Percentiles rank a stretch among this genome's conserved stretches.
phyloP scores from a whole-genome alignment of 192 early-diverging fungal species.

The Funneliformis mosseae region DNA sequence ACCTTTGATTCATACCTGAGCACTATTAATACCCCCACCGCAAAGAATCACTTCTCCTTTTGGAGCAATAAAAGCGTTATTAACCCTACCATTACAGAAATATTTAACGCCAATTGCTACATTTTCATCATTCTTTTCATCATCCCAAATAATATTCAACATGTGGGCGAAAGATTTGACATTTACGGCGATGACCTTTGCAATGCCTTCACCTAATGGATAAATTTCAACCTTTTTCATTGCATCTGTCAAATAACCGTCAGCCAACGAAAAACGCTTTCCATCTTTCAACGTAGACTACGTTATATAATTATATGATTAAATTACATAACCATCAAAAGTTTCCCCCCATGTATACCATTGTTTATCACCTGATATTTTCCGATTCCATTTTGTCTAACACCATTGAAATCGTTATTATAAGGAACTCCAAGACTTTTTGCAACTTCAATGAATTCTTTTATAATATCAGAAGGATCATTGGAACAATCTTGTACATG shows the following conservation, averaged over 20 bases:
- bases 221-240: not conserved
- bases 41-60: not conserved
- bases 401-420: not conserved
- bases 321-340: too few species aligned
- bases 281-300: not conserved
- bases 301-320: too few species aligned
- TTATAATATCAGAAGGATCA: not conserved
- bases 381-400: not conserved
- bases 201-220: not conserved
- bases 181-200: not conserved
- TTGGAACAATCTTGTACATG: not conserved
- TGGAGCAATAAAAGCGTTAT: not conserved
- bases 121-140: not conserved
- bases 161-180: not conserved
- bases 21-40: not conserved
- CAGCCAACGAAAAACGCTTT: not conserved
- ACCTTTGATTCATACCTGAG: not conserved
- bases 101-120: not conserved
- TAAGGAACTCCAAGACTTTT: not conserved
- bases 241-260: not conserved
- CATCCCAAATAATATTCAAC: constrained; percentile 8
- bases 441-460: not conserved
- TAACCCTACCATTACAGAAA: not conserved
- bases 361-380: not conserved
- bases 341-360: too few species aligned